Evolutionary conservation across 371 early-diverging fungal genomes (phyloP).

Genomic region (Mucor circinelloides): DNA sequence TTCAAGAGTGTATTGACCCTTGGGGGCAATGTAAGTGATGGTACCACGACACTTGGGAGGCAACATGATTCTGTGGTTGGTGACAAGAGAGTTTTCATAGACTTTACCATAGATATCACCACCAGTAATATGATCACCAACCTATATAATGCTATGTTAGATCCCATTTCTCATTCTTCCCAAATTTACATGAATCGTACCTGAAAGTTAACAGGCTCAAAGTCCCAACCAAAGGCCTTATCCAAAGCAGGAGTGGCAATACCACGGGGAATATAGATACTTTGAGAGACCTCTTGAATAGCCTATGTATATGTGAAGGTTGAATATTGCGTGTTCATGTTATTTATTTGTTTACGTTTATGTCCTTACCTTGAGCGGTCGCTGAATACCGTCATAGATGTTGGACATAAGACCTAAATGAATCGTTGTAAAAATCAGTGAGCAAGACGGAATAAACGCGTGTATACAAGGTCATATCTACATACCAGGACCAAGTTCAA

Average conservation of each 20-base stretch:
- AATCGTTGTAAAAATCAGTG: not conserved
- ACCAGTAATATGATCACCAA: conserved; percentile 96
- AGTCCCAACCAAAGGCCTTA: conserved; percentile 93
- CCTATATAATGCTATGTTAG: conserved; percentile 43
- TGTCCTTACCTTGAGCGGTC: conserved; percentile 84
- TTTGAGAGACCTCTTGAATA: conserved; percentile 91
- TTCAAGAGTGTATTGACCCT: conserved; percentile 94
- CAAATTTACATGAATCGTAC: conserved; percentile 33
- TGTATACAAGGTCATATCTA: conserved; percentile 9
- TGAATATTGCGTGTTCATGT: not conserved
- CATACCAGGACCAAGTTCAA: conserved; percentile 98
- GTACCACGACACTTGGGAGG: conserved; percentile 96
- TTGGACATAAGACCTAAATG: conserved; percentile 89
- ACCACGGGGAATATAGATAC: conserved; percentile 99
- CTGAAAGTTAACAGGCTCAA: conserved; percentile 88
- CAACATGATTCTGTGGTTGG: conserved; percentile 92
- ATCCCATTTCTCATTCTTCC: not conserved
- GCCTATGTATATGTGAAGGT: conserved; percentile 49
- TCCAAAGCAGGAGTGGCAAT: conserved; percentile 97
- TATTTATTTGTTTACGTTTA: not conserved
- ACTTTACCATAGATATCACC: conserved; percentile 98
- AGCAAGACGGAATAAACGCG: conserved; percentile 2
- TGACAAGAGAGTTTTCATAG: conserved; percentile 96
- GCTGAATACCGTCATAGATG: conserved; percentile 99
- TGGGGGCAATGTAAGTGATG: conserved; percentile 93